phyloP scores from a whole-genome alignment of 768 basidiomycete species.

The Rhizopogon sp. region DNA sequence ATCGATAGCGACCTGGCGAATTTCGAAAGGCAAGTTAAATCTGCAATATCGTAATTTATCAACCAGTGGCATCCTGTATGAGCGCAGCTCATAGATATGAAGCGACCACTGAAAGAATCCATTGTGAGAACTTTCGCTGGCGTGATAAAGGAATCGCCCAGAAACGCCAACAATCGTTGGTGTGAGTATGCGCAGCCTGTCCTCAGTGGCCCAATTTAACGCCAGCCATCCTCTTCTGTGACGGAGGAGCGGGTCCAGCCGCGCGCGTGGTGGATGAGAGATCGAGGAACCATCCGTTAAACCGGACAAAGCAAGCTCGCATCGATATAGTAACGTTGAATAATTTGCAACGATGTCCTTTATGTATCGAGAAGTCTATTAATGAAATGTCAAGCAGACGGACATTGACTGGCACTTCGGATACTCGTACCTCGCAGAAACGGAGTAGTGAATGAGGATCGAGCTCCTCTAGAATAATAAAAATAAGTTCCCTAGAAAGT shows the following conservation, averaged over 20 bases:
- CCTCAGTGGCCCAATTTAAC: slow-evolving; percentile 24
- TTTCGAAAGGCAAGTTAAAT: slow-evolving; percentile 28
- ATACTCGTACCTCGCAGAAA: slow-evolving; percentile 23
- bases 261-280: slow-evolving; percentile 9
- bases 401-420: neutral
- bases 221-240: slow-evolving; percentile 30
- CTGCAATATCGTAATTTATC: slow-evolving; percentile 23
- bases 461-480: slow-evolving; percentile 28
- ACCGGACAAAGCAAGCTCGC: slow-evolving; percentile 27
- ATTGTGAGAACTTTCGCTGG: slow-evolving; percentile 26
- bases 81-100: slow-evolving; percentile 29
- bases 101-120: slow-evolving; percentile 28
- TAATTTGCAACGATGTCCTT: slow-evolving; percentile 15
- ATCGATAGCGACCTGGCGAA: slow-evolving; percentile 29
- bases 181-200: slow-evolving; percentile 24
- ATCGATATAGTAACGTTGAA: slow-evolving; percentile 25
- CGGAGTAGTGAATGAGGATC: slow-evolving; percentile 27
- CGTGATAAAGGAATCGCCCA: slow-evolving; percentile 28
- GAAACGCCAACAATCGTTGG: slow-evolving; percentile 29
- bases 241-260: slow-evolving; percentile 24
- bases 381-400: neutral
- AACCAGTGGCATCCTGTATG: slow-evolving; percentile 22
- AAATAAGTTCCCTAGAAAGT: slow-evolving; percentile 24
- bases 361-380: slow-evolving; percentile 22
- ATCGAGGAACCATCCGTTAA: slow-evolving; percentile 22